Conservation (phyloP, 108 stramenopile genomes). For the Thalassiosira profunda region DNA sequence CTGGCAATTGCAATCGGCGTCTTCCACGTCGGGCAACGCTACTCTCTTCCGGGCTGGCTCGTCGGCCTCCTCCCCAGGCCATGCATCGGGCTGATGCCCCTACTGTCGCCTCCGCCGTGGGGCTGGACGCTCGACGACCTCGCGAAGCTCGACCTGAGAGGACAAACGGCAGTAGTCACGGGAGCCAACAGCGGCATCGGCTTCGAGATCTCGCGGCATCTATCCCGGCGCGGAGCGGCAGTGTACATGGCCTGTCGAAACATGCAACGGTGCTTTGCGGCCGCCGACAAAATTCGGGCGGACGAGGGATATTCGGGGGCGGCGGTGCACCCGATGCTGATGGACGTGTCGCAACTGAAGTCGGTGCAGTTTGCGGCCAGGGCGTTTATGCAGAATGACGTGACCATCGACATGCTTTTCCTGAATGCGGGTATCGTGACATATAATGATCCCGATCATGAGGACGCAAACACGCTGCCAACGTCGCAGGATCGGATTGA, state of each 20-base stretch:
- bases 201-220: slow-evolving; percentile 34
- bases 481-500: slow-evolving; percentile 55
- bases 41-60: too few species aligned
- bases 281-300: slow-evolving; percentile 30
- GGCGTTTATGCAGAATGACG: slow-evolving; percentile 17
- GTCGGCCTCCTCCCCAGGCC: too few species aligned
- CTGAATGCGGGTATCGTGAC: slow-evolving; percentile 57
- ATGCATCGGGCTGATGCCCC: slow-evolving; percentile 18
- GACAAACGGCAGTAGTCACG: slow-evolving; percentile 63
- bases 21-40: too few species aligned
- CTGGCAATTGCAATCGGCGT: too few species aligned
- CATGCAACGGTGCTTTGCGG: slow-evolving; percentile 39
- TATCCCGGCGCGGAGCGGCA: slow-evolving; percentile 41
- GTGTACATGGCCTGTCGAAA: slow-evolving; percentile 60
- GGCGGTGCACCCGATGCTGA: slow-evolving; percentile 24
- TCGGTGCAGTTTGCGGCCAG: slow-evolving; percentile 46
- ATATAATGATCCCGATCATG: not conserved
- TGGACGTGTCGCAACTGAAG: slow-evolving; percentile 53
- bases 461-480: slow-evolving; percentile 16
- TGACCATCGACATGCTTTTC: slow-evolving; percentile 58
- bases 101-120: slow-evolving; percentile 9
- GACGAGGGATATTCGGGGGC: slow-evolving; percentile 23
- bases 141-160: slow-evolving; percentile 27
- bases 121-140: slow-evolving; percentile 29
- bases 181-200: slow-evolving; percentile 70